Conservation (phyloP, 441 rosid species). For the California macrophylla region DNA sequence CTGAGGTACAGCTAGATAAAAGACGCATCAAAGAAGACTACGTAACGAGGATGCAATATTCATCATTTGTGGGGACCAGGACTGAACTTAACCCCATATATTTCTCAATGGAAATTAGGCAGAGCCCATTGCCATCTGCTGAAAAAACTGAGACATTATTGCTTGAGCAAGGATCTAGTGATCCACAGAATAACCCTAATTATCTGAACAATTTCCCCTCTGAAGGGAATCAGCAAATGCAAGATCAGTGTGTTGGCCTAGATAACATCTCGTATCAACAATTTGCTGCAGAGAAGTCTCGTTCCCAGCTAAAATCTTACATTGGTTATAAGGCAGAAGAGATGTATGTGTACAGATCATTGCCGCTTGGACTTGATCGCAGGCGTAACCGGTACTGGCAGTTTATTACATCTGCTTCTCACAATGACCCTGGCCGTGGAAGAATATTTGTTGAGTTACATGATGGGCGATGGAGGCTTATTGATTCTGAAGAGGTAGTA, state of each 20-base stretch:
- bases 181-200: constrained; percentile 40
- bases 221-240: constrained; percentile 47
- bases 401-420: constrained; percentile 61
- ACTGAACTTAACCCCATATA: constrained; percentile 35
- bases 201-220: constrained; percentile 29
- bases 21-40: constrained; percentile 74
- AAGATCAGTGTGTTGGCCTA: constrained; percentile 41
- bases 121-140: constrained; percentile 36
- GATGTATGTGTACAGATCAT: constrained; percentile 57
- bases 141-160: constrained; percentile 41
- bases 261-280: constrained; percentile 48
- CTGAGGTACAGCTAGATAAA: constrained; percentile 81
- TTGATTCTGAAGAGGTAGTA: constrained; percentile 66
- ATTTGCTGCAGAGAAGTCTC: constrained; percentile 54
- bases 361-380: constrained; percentile 85
- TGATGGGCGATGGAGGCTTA: constrained; percentile 69
- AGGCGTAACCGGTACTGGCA: constrained; percentile 79
- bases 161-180: constrained; percentile 33
- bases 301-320: constrained; percentile 56
- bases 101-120: constrained; percentile 34
- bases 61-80: constrained; percentile 39
- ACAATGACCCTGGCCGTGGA: constrained; percentile 73
- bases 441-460: constrained; percentile 66
- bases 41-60: constrained; percentile 36
- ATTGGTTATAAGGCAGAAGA: constrained; percentile 78